phyloP scores from a whole-genome alignment of 108 stramenopile genomes.

The Mayamaea pseudoterrestris region DNA sequence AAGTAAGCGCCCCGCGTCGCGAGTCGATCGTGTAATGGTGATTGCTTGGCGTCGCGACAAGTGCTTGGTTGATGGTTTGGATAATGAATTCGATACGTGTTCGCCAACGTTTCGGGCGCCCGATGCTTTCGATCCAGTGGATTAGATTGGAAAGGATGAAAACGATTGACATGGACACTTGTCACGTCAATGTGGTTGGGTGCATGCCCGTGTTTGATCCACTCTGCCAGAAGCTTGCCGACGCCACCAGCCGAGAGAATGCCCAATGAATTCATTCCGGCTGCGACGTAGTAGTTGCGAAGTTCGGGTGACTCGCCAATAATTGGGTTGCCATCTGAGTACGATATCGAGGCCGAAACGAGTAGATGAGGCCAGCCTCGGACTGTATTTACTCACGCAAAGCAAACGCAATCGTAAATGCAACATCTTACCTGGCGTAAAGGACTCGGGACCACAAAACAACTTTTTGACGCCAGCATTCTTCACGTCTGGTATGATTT shows the following conservation, averaged over 20 bases:
- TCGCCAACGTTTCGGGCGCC: constrained; percentile 39
- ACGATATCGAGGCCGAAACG: too few relatives aligned
- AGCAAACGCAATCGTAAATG: too few relatives aligned
- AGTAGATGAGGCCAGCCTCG: too few relatives aligned
- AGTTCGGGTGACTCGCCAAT: constrained; percentile 52
- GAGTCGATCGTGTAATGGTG: constrained; percentile 39
- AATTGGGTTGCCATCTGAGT: too few relatives aligned
- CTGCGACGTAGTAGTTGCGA: constrained; percentile 52
- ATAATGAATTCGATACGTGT: constrained; percentile 53
- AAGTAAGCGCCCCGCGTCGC: constrained; percentile 24
- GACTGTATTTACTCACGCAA: too few relatives aligned
- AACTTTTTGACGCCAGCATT: constrained; percentile 51
- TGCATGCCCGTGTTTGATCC: constrained; percentile 31
- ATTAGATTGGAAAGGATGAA: constrained; percentile 44
- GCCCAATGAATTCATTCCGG: constrained; percentile 65
- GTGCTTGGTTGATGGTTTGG: constrained; percentile 42
- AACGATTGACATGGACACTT: constrained; percentile 40
- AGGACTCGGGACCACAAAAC: constrained; percentile 77
- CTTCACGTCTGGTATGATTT: constrained; percentile 27
- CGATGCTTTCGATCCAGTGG: constrained; percentile 34
- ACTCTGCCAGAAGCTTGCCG: constrained; percentile 36
- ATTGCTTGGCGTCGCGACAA: constrained; percentile 31
- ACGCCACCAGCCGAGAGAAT: constrained; percentile 65
- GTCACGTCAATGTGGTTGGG: constrained; percentile 47
- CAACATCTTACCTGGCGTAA: constrained; percentile 60